Conservation (phyloP, 495 filamentous ascomycete species). For the Astrocystis sublimbata region DNA sequence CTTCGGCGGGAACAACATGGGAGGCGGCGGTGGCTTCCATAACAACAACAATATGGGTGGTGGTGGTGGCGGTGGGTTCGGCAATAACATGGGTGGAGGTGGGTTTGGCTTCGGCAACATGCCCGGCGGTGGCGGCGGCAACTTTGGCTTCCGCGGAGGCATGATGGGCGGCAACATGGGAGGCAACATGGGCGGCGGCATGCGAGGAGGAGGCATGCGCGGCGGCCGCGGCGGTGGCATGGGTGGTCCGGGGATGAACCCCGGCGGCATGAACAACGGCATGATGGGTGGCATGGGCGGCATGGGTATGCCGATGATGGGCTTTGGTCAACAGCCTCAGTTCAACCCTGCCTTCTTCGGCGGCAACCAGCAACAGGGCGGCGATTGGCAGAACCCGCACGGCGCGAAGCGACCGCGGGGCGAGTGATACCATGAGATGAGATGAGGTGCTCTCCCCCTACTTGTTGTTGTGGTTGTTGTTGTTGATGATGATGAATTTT, state of each 20-base stretch:
- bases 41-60: slow-evolving; percentile 9
- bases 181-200: slow-evolving; percentile 55
- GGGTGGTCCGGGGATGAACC: slow-evolving; percentile 59
- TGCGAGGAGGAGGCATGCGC: slow-evolving; percentile 55
- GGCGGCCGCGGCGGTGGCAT: slow-evolving; percentile 69
- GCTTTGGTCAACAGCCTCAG: slow-evolving; percentile 69
- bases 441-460: too few relatives aligned
- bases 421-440: too few relatives aligned
- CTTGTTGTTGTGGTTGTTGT: too few relatives aligned
- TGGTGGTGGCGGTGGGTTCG: slow-evolving; percentile 28
- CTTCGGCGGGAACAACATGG: slow-evolving; percentile 29
- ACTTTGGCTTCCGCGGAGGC: slow-evolving; percentile 51
- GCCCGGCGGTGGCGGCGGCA: slow-evolving; percentile 24
- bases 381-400: slow-evolving; percentile 74
- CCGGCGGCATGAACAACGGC: slow-evolving; percentile 53
- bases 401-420: slow-evolving; percentile 76
- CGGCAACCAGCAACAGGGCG: slow-evolving; percentile 56
- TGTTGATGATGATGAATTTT: too few relatives aligned
- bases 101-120: slow-evolving; percentile 29
- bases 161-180: slow-evolving; percentile 55
- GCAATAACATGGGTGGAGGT: slow-evolving; percentile 31
- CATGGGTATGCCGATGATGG: slow-evolving; percentile 64
- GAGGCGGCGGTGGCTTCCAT: slow-evolving; percentile 16
- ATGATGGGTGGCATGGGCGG: slow-evolving; percentile 57
- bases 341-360: slow-evolving; percentile 85